Conservation (phyloP, 2,329 filamentous ascomycete species). For the Thielaviopsis populi region DNA sequence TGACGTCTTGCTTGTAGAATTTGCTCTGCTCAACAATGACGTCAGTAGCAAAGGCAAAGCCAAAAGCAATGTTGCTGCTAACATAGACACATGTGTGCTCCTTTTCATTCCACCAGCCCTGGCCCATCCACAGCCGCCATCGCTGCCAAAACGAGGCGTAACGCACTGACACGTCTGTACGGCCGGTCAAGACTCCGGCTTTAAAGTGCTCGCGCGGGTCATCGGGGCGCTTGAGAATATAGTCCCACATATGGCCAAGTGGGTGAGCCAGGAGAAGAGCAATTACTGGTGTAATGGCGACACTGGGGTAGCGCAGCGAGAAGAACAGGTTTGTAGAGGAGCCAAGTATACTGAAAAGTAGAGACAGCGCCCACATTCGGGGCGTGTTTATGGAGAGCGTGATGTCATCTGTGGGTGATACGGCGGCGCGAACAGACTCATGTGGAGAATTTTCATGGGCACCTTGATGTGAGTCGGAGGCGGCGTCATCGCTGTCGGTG, state of each 20-base stretch:
- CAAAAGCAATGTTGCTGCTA: slow-evolving; percentile 78
- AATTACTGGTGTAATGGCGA: slow-evolving; percentile 79
- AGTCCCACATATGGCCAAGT: slow-evolving; percentile 67
- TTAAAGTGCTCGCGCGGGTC: slow-evolving; percentile 35
- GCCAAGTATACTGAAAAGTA: slow-evolving; percentile 64
- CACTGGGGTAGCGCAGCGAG: slow-evolving; percentile 76
- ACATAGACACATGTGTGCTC: slow-evolving; percentile 82
- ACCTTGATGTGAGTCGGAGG: slow-evolving; percentile 27
- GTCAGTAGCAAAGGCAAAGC: slow-evolving; percentile 78
- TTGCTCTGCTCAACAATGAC: slow-evolving; percentile 81
- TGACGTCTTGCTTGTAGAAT: slow-evolving; percentile 72
- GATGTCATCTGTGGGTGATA: slow-evolving; percentile 59
- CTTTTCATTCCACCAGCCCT: slow-evolving; percentile 75
- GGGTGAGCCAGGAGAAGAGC: slow-evolving; percentile 73
- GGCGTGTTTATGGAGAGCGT: slow-evolving; percentile 73
- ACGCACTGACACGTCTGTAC: slow-evolving; percentile 15
- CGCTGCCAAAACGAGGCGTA: slow-evolving; percentile 21
- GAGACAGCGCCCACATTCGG: slow-evolving; percentile 73
- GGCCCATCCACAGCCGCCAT: slow-evolving; percentile 58
- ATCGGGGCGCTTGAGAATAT: slow-evolving; percentile 47
- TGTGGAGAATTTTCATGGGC: slow-evolving; percentile 58
- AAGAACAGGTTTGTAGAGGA: slow-evolving; percentile 81
- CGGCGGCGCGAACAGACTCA: slow-evolving; percentile 64
- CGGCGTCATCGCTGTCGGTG: slow-evolving; percentile 21
- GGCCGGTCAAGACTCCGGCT: slow-evolving; percentile 30